phyloP scores from a whole-genome alignment of 2,329 filamentous ascomycete species.

The Cercospora berteroae region DNA sequence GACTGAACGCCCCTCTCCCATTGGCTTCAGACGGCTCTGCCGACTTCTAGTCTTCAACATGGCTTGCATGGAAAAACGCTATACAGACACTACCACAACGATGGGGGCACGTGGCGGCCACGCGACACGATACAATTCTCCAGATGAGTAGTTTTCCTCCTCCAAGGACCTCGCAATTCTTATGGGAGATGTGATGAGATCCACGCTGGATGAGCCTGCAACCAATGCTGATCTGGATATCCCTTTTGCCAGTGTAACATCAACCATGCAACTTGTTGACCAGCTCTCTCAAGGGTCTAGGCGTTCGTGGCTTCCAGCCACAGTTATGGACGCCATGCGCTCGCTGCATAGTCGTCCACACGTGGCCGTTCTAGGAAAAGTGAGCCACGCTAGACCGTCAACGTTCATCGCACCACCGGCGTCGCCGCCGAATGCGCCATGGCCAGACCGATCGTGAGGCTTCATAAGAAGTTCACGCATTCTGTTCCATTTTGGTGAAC shows the following conservation, averaged over 20 bases:
- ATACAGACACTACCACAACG: not conserved
- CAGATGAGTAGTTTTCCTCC: not conserved
- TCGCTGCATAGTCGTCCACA: not conserved
- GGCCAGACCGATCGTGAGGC: not conserved
- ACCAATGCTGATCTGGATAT: not conserved
- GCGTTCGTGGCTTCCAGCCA: slow-evolving; percentile 1
- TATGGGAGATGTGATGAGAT: not conserved
- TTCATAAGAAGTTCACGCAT: not conserved
- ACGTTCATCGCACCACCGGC: not conserved
- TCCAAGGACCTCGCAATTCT: not conserved
- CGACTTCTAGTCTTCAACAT: not conserved
- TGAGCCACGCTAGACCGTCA: not conserved
- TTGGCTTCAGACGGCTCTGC: not conserved
- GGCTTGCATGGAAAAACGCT: not conserved
- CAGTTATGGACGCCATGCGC: not conserved
- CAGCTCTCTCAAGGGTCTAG: not conserved
- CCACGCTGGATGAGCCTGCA: not conserved
- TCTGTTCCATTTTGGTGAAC: not conserved
- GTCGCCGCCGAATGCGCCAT: not conserved
- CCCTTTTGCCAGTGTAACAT: not conserved
- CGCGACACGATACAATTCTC: not conserved
- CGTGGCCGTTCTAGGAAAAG: not conserved
- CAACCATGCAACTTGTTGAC: not conserved
- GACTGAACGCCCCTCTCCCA: not conserved
- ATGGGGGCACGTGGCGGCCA: not conserved